A percentile compares a stretch with the other conserved stretches of the same genome.
Evolutionary conservation across 2,329 filamentous ascomycete genomes (phyloP).

Genomic region (Xylariaceae sp.): DNA sequence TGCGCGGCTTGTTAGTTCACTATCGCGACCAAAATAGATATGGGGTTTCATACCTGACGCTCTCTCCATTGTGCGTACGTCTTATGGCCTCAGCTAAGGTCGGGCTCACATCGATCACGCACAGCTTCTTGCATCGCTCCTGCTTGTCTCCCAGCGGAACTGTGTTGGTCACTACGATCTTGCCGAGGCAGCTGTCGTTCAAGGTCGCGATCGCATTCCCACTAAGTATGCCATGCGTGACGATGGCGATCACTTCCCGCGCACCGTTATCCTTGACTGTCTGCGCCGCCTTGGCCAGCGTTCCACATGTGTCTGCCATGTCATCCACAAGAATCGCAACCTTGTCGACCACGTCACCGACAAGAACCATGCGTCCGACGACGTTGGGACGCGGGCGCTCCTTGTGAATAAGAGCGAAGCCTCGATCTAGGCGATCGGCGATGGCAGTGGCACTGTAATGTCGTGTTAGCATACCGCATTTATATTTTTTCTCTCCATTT

Average conservation of each 20-base stretch:
- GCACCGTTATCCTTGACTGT: constrained; percentile 86
- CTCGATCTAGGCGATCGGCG: constrained; percentile 83
- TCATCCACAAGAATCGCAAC: constrained; percentile 95
- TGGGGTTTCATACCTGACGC: constrained; percentile 55
- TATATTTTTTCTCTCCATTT: neutral
- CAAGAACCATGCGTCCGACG: constrained; percentile 91
- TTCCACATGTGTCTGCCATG: constrained; percentile 96
- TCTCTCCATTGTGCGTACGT: constrained; percentile 57
- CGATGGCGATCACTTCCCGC: constrained; percentile 85
- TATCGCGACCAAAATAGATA: too few species aligned
- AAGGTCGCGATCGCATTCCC: constrained; percentile 67
- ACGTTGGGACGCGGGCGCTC: constrained; percentile 83
- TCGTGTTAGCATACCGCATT: constrained; percentile 9
- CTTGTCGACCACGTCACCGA: constrained; percentile 87
- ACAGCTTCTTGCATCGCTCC: constrained; percentile 62
- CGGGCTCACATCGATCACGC: constrained; percentile 75
- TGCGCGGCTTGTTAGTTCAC: too few species aligned
- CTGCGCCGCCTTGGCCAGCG: constrained; percentile 73
- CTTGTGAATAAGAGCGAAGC: constrained; percentile 95
- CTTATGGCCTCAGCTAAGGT: constrained; percentile 59
- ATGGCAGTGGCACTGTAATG: constrained; percentile 73
- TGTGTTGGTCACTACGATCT: constrained; percentile 75
- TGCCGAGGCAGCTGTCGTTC: constrained; percentile 64
- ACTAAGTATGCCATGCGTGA: constrained; percentile 82
- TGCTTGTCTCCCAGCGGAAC: constrained; percentile 74